Evolutionary conservation across 1,284 basidiomycete species (phyloP), one percentile per base, ranked within the genome.

Genomic region (Neolentinus lepideus): DNA sequence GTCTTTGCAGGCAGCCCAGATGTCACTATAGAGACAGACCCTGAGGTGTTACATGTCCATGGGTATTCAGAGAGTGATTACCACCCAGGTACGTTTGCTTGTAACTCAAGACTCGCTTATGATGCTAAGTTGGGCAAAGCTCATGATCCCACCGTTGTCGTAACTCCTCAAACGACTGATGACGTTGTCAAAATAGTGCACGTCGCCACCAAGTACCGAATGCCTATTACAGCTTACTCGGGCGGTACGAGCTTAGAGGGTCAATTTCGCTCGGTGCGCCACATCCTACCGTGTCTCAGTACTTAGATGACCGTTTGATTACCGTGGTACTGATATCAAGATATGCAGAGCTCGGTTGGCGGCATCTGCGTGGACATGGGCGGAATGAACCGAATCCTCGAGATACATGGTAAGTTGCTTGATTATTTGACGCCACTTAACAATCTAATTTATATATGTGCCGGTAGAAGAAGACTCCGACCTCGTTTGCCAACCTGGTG

Each of bases 291-390:
- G 4, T 4, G 6, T n/a, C 16, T 43, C 38, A 21, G 12, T 43
- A 43, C 38, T 43, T 21, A 16, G 12, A 21, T 43, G 19, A 16
- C 38, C 19, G 38, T 35, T 16, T 43, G 38, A 43, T n/a, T 4
- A 4, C 8, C 19, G 6, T 16, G 12, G 16, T 43, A 21, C 38
- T 43, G 8, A 43, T 43, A 21, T 21, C 4, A n/a, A 16, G 16
- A 43, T 21, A 16, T 43, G 38, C 57, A 85, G 82, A 71, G 73
- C 68, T 56, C 77, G 54, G 67, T 67, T 4, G 90, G 90, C 11
- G 85, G 90, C 3, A 92, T 96, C 56, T 93, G 89, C 58, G 73
- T 98, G 24, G 94, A 98, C 69, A 74, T 98, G 70, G 84, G 83
- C 1, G 72, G 72, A 12, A 98, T 98, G 95, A 83, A 94, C 69